Evolutionary conservation across 495 filamentous ascomycete genomes (phyloP), one percentile per base, ranked within the genome.

Genomic region (Annulohypoxylon stygium): DNA sequence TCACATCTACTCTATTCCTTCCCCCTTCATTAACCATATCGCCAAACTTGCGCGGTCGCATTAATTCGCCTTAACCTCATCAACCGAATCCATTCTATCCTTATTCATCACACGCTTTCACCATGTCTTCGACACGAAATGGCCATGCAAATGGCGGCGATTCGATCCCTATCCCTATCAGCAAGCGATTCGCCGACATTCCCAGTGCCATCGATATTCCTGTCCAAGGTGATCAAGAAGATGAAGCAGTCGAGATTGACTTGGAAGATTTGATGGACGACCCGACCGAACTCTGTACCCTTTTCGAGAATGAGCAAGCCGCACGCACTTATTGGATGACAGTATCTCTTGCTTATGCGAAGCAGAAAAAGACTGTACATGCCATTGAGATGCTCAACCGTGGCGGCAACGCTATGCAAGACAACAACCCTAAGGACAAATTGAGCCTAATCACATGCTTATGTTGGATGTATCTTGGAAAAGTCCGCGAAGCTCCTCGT

Each of bases 271-370:
- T 98, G 41, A 89, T 93, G 43, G 97, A 98, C 75, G 96, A 99
- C 75, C 95, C 95, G 2, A 97, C 94, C 39, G 96, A 99, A 81
- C 87, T 99, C 9, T 98, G 96, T 82, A 93, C 92, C 2, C 85
- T 98, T 43, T 87, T 99, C 61, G 96, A 98, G 79, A 96, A 95
- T 69, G 96, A 98, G 78, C 88, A 90, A 66, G 93, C 93, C 2
- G 91, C 91, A 18, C 91, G 94, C 70, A 91, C 90, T 34, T 95
- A 94, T 76, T 99, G 96, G 96, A 94, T 98, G 85, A 93, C 93
- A 12, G 94, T 98, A 70, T 93, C 96, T 34, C 87, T 98, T 37
- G 97, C 95, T n/a, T 98, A 99, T 77, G 95, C 95, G 26, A 98
- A 98, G 82, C 94, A 97, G 80, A 88, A 90, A 41, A 95, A 97